These are phyloP conservation scores for Citrus hindsii DNA, from an alignment of 345 rosid genomes.

Conservation along the genomic window DNA sequence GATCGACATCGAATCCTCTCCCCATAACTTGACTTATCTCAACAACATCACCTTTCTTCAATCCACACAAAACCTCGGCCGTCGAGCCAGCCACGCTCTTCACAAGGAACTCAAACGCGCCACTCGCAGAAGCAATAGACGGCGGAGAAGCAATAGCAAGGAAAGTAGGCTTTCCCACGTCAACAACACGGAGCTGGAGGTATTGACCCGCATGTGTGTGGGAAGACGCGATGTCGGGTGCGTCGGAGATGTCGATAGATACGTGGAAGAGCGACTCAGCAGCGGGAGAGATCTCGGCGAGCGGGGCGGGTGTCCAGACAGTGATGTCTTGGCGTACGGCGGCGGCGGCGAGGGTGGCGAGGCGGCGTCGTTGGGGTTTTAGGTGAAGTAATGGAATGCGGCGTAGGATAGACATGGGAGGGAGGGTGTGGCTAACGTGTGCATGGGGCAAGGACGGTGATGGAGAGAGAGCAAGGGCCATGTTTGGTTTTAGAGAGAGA, in stretches of 20 bases:
- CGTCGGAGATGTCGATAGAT: slow-evolving; percentile 65
- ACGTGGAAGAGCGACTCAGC: slow-evolving; percentile 89
- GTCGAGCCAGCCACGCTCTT: slow-evolving; percentile 86
- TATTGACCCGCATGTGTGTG: slow-evolving; percentile 79
- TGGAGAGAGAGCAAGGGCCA: slow-evolving; percentile 30
- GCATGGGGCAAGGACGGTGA: slow-evolving; percentile 43
- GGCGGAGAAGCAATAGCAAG: slow-evolving; percentile 92
- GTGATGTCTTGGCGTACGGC: slow-evolving; percentile 74
- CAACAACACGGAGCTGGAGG: slow-evolving; percentile 79
- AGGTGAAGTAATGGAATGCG: slow-evolving; percentile 31
- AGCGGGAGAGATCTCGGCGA: slow-evolving; percentile 53
- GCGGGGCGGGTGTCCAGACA: slow-evolving; percentile 69
- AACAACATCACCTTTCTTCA: slow-evolving; percentile 77
- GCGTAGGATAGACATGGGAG: slow-evolving; percentile 74
- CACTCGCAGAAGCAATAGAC: slow-evolving; percentile 44
- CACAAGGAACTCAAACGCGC: slow-evolving; percentile 80
- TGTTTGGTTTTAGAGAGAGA: slow-evolving; percentile 19
- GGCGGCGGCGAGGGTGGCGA: slow-evolving; percentile 43
- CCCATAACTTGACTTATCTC: slow-evolving; percentile 83
- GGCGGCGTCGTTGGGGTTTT: slow-evolving; percentile 29
- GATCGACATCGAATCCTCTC: slow-evolving; percentile 60
- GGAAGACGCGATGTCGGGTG: slow-evolving; percentile 67
- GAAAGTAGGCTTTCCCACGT: slow-evolving; percentile 64
- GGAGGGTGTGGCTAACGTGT: slow-evolving; percentile 35
- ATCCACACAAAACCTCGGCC: slow-evolving; percentile 79